These are phyloP conservation scores for Hypoxylon cercidicola DNA, from an alignment of 495 filamentous ascomycete species.

Conservation along the genomic window DNA sequence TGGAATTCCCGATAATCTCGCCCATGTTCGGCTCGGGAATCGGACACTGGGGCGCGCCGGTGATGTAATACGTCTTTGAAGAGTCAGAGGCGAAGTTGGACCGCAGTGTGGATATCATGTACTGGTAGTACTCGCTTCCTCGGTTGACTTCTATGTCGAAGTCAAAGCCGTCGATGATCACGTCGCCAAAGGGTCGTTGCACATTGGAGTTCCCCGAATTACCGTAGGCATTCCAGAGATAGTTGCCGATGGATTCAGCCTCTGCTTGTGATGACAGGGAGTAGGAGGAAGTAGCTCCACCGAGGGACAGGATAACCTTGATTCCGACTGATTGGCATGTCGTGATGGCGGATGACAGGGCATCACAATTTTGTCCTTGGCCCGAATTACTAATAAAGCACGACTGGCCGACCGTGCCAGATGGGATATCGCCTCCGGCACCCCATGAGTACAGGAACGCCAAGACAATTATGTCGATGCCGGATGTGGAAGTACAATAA, in stretches of 20 bases:
- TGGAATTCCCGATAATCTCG: slow-evolving; percentile 56
- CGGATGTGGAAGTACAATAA: slow-evolving; percentile 51
- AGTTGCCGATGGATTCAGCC: slow-evolving; percentile 58
- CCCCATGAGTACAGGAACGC: slow-evolving; percentile 62
- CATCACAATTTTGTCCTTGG: slow-evolving; percentile 55
- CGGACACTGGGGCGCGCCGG: slow-evolving; percentile 67
- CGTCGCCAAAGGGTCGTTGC: slow-evolving; percentile 60
- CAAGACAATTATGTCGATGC: slow-evolving; percentile 63
- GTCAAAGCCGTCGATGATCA: slow-evolving; percentile 69
- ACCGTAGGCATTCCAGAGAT: slow-evolving; percentile 66
- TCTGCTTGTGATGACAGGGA: slow-evolving; percentile 53
- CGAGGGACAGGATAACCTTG: slow-evolving; percentile 61
- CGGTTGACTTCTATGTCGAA: slow-evolving; percentile 61
- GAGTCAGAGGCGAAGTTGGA: slow-evolving; percentile 54
- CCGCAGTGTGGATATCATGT: slow-evolving; percentile 60
- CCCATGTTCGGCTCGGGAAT: slow-evolving; percentile 66
- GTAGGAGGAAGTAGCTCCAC: slow-evolving; percentile 54
- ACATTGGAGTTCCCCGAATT: slow-evolving; percentile 47
- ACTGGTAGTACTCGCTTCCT: slow-evolving; percentile 54
- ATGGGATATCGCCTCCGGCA: slow-evolving; percentile 48
- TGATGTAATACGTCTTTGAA: slow-evolving; percentile 63
- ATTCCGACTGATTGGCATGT: slow-evolving; percentile 62
- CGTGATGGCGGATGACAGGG: slow-evolving; percentile 56
- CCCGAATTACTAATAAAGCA: slow-evolving; percentile 48
- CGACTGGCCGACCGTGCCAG: slow-evolving; percentile 52